phyloP scores from a whole-genome alignment of 1,284 basidiomycete species.

The Cerioporus squamosus region DNA sequence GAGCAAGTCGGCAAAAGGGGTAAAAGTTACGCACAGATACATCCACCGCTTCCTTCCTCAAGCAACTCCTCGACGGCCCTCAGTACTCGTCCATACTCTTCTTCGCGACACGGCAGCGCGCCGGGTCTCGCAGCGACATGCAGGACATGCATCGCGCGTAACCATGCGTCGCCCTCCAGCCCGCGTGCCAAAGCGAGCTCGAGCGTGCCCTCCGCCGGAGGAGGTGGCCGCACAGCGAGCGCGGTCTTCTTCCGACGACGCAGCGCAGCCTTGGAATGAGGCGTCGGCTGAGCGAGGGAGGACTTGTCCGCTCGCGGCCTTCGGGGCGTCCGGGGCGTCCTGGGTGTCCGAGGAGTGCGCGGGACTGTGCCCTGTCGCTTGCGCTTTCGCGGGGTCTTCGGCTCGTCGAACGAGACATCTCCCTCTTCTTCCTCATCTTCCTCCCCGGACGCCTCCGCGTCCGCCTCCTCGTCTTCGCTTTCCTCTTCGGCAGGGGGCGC shows the following conservation, averaged over 20 bases:
- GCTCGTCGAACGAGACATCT: not conserved
- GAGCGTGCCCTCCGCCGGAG: constrained; percentile 35
- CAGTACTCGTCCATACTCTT: constrained; percentile 84
- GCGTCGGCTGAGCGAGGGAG: constrained; percentile 58
- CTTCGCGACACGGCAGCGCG: constrained; percentile 87
- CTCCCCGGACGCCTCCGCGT: not conserved
- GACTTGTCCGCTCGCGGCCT: constrained; percentile 29
- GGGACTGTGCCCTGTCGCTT: constrained; percentile 22
- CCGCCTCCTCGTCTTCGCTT: not conserved
- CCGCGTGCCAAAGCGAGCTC: constrained; percentile 32
- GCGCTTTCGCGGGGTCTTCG: constrained; percentile 25
- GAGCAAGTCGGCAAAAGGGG: not conserved
- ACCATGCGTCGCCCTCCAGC: constrained; percentile 77
- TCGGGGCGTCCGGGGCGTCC: constrained; percentile 30
- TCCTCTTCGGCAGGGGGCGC: not conserved
- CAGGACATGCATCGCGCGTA: constrained; percentile 85
- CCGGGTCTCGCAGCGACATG: constrained; percentile 96
- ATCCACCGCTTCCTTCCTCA: constrained; percentile 93
- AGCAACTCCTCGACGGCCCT: constrained; percentile 84
- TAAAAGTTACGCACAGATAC: constrained; percentile 75
- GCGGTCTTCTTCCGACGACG: constrained; percentile 42
- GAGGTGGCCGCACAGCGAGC: constrained; percentile 40
- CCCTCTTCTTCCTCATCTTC: not conserved
- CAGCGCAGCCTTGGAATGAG: constrained; percentile 68
- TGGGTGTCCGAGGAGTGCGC: constrained; percentile 20